Evolutionary conservation across 495 filamentous ascomycete species (phyloP), one percentile per base, ranked within the genome.

Genomic region (Tuber melanosporum): DNA sequence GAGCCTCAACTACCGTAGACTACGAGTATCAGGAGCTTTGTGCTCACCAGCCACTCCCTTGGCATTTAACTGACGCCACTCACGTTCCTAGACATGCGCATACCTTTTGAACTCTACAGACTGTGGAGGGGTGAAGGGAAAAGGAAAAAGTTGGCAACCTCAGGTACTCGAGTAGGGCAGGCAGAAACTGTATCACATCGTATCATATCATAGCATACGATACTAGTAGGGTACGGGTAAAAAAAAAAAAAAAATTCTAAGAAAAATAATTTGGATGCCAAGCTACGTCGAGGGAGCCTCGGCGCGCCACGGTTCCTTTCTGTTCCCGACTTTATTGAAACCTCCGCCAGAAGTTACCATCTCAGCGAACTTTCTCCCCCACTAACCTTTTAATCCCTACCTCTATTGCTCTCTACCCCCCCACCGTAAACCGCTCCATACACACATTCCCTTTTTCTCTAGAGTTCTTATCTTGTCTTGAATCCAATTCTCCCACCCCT

Each of bases 401-500:
- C 41, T 26, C 14, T 72, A n/a, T 46, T 46, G 41, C 71, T 26
- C 43, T 72, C 71, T 22, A 14, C 39, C 17, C 36, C 36, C 44
- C 47, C 7, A 49, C 47, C 47, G 5, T 22, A 49, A 46, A 43
- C 15, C 39, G 26, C 12, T 72, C 26, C 22, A n/a, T 26, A 46
- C 6, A 14, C 36, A 36, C 15, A 14, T 72, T 72, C 20, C 36
- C 70, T 36, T 32, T 43, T 41, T 6, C 32, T 41, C 12, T n/a
- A 36, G 36, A 10, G 17, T 45, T 41, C 57, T 17, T 66, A n/a
- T 42, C 71, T 20, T 42, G 71, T 14, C 71, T 46, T 47, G 45
- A 72, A 72, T 46, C 71, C 7, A 71, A 78, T 71, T 71, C 75
- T 32, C 43, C 71, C 73, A 70, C 43, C 72, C 73, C 76, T 74